Conservation (phyloP, 2,329 filamentous ascomycete genomes). For the Fusarium sp. region DNA sequence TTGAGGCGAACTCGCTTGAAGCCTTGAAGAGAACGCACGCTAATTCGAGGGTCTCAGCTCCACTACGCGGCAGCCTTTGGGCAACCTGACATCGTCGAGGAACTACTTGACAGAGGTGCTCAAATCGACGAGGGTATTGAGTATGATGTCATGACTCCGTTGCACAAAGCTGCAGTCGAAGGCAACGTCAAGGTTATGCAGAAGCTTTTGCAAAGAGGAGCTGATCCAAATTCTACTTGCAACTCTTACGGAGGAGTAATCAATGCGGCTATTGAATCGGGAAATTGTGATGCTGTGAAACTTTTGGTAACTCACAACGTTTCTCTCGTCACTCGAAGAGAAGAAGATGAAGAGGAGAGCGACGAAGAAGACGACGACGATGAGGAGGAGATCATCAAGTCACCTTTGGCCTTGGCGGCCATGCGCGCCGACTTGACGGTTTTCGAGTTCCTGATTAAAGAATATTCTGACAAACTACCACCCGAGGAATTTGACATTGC, state of each 20-base stretch:
- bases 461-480: conserved; percentile 58
- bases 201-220: conserved; percentile 56
- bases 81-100: conserved; percentile 25
- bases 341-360: conserved; percentile 37
- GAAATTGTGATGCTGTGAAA: conserved; percentile 58
- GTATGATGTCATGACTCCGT: conserved; percentile 52
- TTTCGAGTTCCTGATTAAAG: conserved; percentile 59
- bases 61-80: conserved; percentile 35
- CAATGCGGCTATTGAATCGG: conserved; percentile 60
- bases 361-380: conserved; percentile 1
- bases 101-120: conserved; percentile 30
- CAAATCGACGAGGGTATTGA: conserved; percentile 52
- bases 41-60: conserved; percentile 12
- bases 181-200: conserved; percentile 60
- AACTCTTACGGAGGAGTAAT: conserved; percentile 54
- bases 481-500: conserved; percentile 58
- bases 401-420: conserved; percentile 58
- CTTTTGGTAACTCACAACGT: conserved; percentile 58
- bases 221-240: conserved; percentile 55
- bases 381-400: conserved; percentile 41
- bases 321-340: conserved; percentile 49
- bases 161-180: conserved; percentile 58
- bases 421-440: conserved; percentile 57
- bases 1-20: background rate
- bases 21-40: background rate